These are phyloP conservation scores for Dendrobium catenatum DNA, from an alignment of 106 monocot species.

Conservation along the genomic window DNA sequence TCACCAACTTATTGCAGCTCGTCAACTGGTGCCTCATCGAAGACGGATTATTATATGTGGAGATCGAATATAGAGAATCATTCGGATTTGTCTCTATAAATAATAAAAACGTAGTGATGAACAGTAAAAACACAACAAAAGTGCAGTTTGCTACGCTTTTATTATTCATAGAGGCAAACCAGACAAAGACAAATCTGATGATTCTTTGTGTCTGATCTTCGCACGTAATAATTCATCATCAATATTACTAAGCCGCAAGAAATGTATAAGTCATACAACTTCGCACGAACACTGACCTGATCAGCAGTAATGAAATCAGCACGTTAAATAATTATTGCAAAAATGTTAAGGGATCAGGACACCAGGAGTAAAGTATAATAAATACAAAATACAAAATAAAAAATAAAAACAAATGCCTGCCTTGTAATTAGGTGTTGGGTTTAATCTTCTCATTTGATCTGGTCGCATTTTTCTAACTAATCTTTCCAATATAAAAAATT, in stretches of 20 bases:
- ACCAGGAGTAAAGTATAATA: background rate
- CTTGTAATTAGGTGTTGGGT: conserved; percentile 85
- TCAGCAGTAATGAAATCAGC: background rate
- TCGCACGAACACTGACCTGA: conserved; percentile 87
- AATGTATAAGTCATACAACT: conserved; percentile 91
- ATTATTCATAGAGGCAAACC: no score
- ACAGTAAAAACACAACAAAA: no score
- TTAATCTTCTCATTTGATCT: conserved; percentile 88
- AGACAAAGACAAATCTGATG: no score
- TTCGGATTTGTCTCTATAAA: no score
- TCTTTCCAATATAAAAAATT: no score
- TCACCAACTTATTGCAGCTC: conserved; percentile 49
- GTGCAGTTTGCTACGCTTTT: no score
- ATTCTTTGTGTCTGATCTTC: no score
- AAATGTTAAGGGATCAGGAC: background rate
- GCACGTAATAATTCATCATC: no score
- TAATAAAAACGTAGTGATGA: no score
- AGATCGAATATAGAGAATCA: no score
- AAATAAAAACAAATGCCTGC: conserved; percentile 10
- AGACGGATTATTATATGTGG: no score
- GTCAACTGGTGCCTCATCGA: no score
- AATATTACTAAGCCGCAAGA: conserved; percentile 42
- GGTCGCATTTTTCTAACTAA: conserved; percentile 37
- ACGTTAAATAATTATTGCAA: background rate
- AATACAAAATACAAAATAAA: background rate